Conservation (phyloP, 2,329 filamentous ascomycete species). For the Rugonectria rugulosa region DNA sequence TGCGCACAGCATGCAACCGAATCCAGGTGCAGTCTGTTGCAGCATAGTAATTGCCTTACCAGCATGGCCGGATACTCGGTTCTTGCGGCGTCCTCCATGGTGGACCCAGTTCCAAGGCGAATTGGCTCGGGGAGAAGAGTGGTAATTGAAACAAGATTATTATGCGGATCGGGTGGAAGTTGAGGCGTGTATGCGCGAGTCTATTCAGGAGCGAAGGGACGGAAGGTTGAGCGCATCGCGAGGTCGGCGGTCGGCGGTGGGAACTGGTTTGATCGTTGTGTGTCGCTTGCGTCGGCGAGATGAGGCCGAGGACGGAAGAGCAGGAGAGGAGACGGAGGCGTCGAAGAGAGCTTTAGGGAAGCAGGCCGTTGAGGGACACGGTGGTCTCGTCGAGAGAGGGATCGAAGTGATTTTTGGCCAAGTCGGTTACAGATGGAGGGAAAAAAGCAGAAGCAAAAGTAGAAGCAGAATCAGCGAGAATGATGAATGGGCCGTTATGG, state of each 20-base stretch:
- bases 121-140: constrained; percentile 22
- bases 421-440: not conserved
- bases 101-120: constrained; percentile 41
- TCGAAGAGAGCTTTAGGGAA: constrained; percentile 5
- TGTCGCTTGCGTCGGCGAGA: constrained; percentile 2
- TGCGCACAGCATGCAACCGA: not conserved
- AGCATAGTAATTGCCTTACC: constrained; percentile 65
- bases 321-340: not conserved
- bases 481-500: constrained; percentile 19
- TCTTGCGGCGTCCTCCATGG: constrained; percentile 80
- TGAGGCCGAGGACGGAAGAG: not conserved
- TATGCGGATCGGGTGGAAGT: not conserved
- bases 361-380: constrained; percentile 1
- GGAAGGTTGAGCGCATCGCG: constrained; percentile 19
- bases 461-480: constrained; percentile 16
- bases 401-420: not conserved
- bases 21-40: not conserved
- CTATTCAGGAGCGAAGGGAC: constrained; percentile 9
- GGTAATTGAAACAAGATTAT: not conserved
- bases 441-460: constrained; percentile 5
- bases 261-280: constrained; percentile 7
- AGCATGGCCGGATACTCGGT: constrained; percentile 94
- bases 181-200: not conserved
- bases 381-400: not conserved
- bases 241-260: constrained; percentile 13